A percentile compares a stretch with the other conserved stretches of the same genome.
Evolutionary conservation across 169 alveolate genomes (phyloP).

Genomic region (Babesia caballi): DNA sequence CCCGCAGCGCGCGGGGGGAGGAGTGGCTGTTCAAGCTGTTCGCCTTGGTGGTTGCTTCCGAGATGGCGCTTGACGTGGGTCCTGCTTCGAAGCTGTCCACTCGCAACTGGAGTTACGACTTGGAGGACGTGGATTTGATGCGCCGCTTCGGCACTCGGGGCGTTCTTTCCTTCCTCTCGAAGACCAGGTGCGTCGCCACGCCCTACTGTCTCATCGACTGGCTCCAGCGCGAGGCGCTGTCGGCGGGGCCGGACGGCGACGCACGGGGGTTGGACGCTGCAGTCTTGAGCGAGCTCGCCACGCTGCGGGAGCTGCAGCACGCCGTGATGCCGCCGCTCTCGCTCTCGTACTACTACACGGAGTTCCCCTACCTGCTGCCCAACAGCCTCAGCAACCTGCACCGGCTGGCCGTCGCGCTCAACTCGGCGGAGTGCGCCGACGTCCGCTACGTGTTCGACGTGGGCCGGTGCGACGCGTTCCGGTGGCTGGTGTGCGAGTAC

Average conservation of each 20-base stretch:
- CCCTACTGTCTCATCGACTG: slow-evolving; percentile 47
- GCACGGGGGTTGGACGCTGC: neutral
- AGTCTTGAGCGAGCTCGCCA: neutral
- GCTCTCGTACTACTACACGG: slow-evolving; percentile 28
- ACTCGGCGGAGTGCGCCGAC: slow-evolving; percentile 10
- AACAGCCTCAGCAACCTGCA: neutral
- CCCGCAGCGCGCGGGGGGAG: neutral
- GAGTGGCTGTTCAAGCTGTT: neutral
- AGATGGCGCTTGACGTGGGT: slow-evolving; percentile 4
- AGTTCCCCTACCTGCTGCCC: slow-evolving; percentile 22
- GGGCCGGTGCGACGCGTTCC: slow-evolving; percentile 55
- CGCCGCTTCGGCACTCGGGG: neutral
- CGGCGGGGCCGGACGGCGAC: neutral
- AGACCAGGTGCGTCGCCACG: neutral
- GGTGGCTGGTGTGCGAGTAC: slow-evolving; percentile 59
- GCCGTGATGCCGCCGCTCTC: slow-evolving; percentile 35
- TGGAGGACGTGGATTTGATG: neutral
- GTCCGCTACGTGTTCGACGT: slow-evolving; percentile 43
- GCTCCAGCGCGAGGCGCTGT: slow-evolving; percentile 38
- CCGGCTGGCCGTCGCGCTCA: slow-evolving; percentile 11
- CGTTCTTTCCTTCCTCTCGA: neutral
- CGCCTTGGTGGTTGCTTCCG: slow-evolving; percentile 25
- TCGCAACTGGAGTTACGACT: neutral
- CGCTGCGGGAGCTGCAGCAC: neutral
- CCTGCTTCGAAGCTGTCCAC: neutral